A percentile compares a stretch with the other conserved stretches of the same genome.
Conservation (phyloP, 257 asterid species). For the Coffea eugenioides region DNA sequence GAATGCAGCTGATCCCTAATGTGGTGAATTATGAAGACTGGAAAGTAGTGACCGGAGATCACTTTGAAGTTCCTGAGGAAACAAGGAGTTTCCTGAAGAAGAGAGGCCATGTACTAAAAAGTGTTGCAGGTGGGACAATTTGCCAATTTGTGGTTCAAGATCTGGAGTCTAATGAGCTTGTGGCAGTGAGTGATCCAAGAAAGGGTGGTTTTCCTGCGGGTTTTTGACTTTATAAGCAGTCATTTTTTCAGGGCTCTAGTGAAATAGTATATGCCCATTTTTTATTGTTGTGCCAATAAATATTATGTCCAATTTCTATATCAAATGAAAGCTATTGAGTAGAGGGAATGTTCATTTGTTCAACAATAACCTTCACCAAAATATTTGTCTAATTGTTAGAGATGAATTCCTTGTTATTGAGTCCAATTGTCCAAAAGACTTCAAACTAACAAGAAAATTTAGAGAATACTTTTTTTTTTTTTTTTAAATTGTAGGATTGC, state of each 20-base stretch:
- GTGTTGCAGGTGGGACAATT: conserved; percentile 52
- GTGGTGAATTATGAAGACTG: conserved; percentile 60
- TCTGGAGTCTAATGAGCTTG: conserved; percentile 32
- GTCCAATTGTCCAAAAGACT: too few relatives aligned
- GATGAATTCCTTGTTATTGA: too few relatives aligned
- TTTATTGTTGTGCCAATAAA: not conserved
- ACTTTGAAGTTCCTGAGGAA: conserved; percentile 42
- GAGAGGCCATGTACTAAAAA: conserved; percentile 52
- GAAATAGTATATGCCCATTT: not conserved
- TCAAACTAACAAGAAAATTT: too few relatives aligned
- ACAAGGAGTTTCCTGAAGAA: conserved; percentile 33
- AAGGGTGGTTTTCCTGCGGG: conserved; percentile 77
- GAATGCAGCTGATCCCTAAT: conserved; percentile 57
- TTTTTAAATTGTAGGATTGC: too few relatives aligned
- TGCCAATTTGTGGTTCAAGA: conserved; percentile 57
- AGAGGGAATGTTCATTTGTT: not conserved
- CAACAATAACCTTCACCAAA: not conserved
- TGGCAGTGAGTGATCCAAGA: conserved; percentile 69
- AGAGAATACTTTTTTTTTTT: too few relatives aligned
- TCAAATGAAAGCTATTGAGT: not conserved
- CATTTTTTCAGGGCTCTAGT: not conserved
- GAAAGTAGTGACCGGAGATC: conserved; percentile 61
- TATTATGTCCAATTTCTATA: not conserved
- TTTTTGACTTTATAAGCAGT: conserved; percentile 19
- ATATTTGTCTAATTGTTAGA: too few relatives aligned